Evolutionary conservation across 768 basidiomycete genomes (phyloP).

Genomic region (Hydnum rufescens): DNA sequence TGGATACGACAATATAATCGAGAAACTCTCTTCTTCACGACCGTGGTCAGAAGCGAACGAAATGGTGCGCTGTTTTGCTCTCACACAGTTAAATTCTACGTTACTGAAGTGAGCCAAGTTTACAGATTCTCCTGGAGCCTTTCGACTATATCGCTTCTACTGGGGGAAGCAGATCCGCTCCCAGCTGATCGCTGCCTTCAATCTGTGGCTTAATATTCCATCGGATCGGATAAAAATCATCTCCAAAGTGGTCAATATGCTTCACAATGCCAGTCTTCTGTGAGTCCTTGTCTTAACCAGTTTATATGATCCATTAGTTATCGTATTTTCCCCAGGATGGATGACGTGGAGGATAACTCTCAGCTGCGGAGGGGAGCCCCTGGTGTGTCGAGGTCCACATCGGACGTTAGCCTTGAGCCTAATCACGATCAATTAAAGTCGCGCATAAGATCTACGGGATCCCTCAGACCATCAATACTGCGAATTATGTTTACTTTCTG

Average conservation of each 20-base stretch:
- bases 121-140: constrained; percentile 58
- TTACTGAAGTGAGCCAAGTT: background rate
- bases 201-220: constrained; percentile 75
- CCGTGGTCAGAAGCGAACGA: background rate
- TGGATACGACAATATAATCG: background rate
- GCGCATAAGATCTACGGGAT: constrained; percentile 93
- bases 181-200: constrained; percentile 82
- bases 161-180: constrained; percentile 88
- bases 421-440: constrained; percentile 24
- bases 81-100: background rate
- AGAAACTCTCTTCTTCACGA: background rate
- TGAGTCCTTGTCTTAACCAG: constrained; percentile 19
- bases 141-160: constrained; percentile 65
- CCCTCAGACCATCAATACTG: constrained; percentile 92
- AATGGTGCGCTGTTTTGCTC: background rate
- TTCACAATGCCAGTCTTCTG: constrained; percentile 89
- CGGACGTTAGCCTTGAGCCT: constrained; percentile 1
- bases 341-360: constrained; percentile 87
- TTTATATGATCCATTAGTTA: background rate
- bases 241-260: constrained; percentile 70
- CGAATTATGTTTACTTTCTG: constrained; percentile 92
- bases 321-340: constrained; percentile 34
- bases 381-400: constrained; percentile 29
- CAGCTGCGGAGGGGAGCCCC: constrained; percentile 73
- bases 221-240: constrained; percentile 50